A percentile compares a stretch with the other conserved stretches of the same genome.
Conservation (phyloP, 169 alveolate species). For the Fabrea salina region DNA sequence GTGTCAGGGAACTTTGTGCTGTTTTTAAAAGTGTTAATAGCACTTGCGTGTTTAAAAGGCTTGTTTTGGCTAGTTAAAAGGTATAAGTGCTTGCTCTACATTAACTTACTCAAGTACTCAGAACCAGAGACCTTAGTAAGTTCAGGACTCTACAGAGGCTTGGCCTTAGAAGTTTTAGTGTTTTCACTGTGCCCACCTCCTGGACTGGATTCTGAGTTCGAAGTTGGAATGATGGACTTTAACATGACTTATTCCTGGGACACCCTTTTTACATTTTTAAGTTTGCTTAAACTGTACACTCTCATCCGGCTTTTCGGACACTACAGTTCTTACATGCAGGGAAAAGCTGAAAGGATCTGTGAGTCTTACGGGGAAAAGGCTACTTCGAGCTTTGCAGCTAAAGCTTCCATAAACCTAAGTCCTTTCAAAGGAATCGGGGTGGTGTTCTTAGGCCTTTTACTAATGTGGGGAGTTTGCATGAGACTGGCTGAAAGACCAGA, state of each 20-base stretch:
- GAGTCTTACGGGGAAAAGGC: background rate
- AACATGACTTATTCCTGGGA: conserved; percentile 12
- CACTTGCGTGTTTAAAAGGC: no score
- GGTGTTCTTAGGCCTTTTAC: background rate
- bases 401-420: background rate
- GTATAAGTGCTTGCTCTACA: no score
- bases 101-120: no score
- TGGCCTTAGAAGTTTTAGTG: background rate
- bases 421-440: background rate
- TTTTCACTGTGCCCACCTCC: background rate
- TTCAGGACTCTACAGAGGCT: background rate
- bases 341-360: conserved; percentile 18
- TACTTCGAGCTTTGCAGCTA: background rate
- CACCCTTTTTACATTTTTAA: background rate
- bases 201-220: background rate
- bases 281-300: background rate
- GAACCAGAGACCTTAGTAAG: background rate
- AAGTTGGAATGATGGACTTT: background rate
- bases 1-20: no score
- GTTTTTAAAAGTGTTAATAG: no score
- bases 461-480: background rate
- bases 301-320: conserved; percentile 12
- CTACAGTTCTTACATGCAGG: conserved; percentile 1
- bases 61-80: no score
- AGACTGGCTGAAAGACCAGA: conserved; percentile 12